Evolutionary conservation across 345 rosid species (phyloP).

Genomic region (Salix arbutifolia): DNA sequence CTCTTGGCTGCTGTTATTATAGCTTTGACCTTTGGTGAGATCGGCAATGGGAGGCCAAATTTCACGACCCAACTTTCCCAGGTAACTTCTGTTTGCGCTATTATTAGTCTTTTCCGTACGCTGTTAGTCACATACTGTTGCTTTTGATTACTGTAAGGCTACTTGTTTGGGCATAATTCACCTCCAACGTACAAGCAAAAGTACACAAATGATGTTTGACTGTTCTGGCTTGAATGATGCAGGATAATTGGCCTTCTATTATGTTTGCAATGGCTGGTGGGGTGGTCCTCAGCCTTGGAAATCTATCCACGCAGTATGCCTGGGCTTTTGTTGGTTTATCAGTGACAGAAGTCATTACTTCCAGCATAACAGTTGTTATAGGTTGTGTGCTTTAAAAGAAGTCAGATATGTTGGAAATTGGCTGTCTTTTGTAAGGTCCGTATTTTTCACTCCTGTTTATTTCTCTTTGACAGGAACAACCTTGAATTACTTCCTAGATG

Average conservation of each 20-base stretch:
- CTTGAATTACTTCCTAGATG: constrained; percentile 78
- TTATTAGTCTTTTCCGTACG: no score
- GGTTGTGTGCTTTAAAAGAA: constrained; percentile 29
- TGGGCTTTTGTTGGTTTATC: constrained; percentile 88
- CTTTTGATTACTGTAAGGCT: constrained; percentile 2
- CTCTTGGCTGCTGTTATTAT: constrained; percentile 66
- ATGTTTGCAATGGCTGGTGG: constrained; percentile 82
- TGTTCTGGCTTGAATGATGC: constrained; percentile 8
- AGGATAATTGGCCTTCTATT: constrained; percentile 70
- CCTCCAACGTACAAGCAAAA: no score
- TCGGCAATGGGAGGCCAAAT: constrained; percentile 47
- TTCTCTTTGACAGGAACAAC: constrained; percentile 63
- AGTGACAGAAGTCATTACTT: constrained; percentile 65
- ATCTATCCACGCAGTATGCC: constrained; percentile 78
- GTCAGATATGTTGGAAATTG: neutral
- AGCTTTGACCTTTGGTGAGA: constrained; percentile 67
- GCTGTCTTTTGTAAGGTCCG: neutral
- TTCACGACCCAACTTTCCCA: constrained; percentile 60
- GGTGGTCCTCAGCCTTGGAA: constrained; percentile 69
- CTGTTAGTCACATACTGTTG: neutral
- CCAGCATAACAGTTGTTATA: constrained; percentile 72
- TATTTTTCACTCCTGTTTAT: neutral
- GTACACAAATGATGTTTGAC: neutral
- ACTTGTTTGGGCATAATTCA: no score
- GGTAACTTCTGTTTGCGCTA: constrained; percentile 25